Evolutionary conservation across 225 moss, liverwort and hornwort species (phyloP).

Genomic region (Asterella californica): DNA sequence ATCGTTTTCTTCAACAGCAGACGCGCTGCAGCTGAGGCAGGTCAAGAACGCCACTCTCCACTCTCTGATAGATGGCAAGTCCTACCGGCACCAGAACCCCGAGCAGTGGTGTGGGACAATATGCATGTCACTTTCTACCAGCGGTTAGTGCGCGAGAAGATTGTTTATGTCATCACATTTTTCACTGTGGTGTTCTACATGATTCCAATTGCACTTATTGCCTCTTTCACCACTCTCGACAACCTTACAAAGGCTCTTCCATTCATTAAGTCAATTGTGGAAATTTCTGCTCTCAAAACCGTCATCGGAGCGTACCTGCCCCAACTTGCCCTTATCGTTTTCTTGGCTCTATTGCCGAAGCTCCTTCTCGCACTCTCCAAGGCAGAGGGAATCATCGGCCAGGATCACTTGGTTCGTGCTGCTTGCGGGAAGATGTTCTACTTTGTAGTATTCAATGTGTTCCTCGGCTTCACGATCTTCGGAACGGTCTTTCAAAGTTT

Average conservation of each 20-base stretch:
- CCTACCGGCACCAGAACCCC: slow-evolving; percentile 76
- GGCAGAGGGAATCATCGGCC: slow-evolving; percentile 64
- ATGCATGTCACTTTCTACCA: slow-evolving; percentile 55
- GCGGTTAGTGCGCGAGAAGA: slow-evolving; percentile 51
- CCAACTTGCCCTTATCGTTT: slow-evolving; percentile 67
- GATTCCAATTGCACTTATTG: slow-evolving; percentile 85
- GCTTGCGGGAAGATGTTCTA: slow-evolving; percentile 84
- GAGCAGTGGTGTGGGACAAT: slow-evolving; percentile 73
- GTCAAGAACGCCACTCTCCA: slow-evolving; percentile 50
- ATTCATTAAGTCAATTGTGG: slow-evolving; percentile 65
- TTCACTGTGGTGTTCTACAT: slow-evolving; percentile 81
- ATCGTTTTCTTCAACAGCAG: slow-evolving; percentile 72
- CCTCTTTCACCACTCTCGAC: slow-evolving; percentile 68
- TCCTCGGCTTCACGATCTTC: slow-evolving; percentile 77
- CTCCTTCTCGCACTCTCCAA: slow-evolving; percentile 61
- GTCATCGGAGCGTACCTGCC: slow-evolving; percentile 80
- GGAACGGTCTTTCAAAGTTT: slow-evolving; percentile 68
- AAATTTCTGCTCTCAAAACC: slow-evolving; percentile 51
- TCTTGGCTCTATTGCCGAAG: slow-evolving; percentile 59
- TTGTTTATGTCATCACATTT: slow-evolving; percentile 64
- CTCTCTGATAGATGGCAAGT: slow-evolving; percentile 68
- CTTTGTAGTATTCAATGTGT: slow-evolving; percentile 86
- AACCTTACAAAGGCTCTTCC: slow-evolving; percentile 73
- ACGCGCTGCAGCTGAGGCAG: slow-evolving; percentile 71
- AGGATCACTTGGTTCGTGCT: slow-evolving; percentile 72